Evolutionary conservation across 495 filamentous ascomycete species (phyloP).

Genomic region (Cenococcum geophilum): DNA sequence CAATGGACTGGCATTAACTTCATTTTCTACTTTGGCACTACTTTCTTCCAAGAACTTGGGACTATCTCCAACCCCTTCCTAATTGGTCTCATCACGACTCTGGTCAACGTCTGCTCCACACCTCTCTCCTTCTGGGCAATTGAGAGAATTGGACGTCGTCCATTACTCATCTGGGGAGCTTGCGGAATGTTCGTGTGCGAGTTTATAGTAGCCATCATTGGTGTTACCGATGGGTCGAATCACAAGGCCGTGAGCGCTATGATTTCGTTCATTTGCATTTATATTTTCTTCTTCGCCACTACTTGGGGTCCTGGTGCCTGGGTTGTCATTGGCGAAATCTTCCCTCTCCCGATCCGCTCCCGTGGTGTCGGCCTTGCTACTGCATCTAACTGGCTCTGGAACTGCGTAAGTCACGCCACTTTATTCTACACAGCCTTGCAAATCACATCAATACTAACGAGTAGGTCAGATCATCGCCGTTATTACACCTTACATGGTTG

Average conservation of each 20-base stretch:
- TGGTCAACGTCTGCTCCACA: slow-evolving; percentile 76
- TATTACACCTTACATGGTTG: slow-evolving; percentile 71
- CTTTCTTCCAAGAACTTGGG: slow-evolving; percentile 61
- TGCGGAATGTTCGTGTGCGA: slow-evolving; percentile 78
- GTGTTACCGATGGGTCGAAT: slow-evolving; percentile 18
- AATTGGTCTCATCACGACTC: slow-evolving; percentile 68
- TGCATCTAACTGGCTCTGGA: slow-evolving; percentile 82
- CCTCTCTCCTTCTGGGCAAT: slow-evolving; percentile 75
- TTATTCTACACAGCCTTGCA: neutral
- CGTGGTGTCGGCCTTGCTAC: slow-evolving; percentile 72
- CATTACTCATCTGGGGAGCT: slow-evolving; percentile 71
- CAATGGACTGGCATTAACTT: slow-evolving; percentile 51
- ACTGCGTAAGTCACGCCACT: slow-evolving; percentile 36
- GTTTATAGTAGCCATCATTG: slow-evolving; percentile 70
- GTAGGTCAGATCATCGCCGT: slow-evolving; percentile 49
- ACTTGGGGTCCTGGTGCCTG: slow-evolving; percentile 53
- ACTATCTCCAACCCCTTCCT: slow-evolving; percentile 68
- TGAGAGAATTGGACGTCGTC: slow-evolving; percentile 71
- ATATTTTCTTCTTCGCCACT: slow-evolving; percentile 48
- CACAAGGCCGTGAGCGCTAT: slow-evolving; percentile 18
- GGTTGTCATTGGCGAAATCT: slow-evolving; percentile 83
- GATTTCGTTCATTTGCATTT: slow-evolving; percentile 41
- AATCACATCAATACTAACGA: neutral
- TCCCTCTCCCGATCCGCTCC: slow-evolving; percentile 72
- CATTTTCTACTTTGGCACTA: slow-evolving; percentile 66